A percentile compares a stretch with the other conserved stretches of the same genome.
Evolutionary conservation across 2,329 filamentous ascomycete genomes (phyloP).

Genomic region (Phaeosphaeriaceae sp.): DNA sequence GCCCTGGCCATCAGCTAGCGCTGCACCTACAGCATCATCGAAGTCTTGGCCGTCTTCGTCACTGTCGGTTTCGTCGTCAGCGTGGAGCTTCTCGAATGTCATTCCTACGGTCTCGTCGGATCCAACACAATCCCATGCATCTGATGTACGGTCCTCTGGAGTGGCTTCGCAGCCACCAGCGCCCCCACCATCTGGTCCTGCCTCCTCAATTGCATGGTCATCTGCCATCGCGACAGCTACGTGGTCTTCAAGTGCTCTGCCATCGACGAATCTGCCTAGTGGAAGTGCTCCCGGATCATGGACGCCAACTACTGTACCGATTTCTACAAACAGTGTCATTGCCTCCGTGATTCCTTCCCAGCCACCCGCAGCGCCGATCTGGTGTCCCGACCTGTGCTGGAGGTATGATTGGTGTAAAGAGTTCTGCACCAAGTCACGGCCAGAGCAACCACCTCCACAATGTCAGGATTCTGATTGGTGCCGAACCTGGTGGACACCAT

Average conservation of each 20-base stretch:
- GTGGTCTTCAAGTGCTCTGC: not conserved
- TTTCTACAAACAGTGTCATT: not conserved
- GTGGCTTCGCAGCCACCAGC: not conserved
- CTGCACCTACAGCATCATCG: not conserved
- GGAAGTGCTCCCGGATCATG: not conserved
- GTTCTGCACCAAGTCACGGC: conserved; percentile 4
- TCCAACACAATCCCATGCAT: too few species aligned
- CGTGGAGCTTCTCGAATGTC: not conserved
- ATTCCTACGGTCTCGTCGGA: not conserved
- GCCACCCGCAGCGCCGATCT: not conserved
- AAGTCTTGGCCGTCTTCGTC: not conserved
- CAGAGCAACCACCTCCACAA: conserved; percentile 6
- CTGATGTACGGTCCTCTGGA: not conserved
- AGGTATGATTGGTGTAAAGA: conserved; percentile 3
- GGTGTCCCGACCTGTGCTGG: conserved; percentile 9
- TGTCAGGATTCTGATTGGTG: conserved; percentile 18
- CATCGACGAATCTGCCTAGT: not conserved
- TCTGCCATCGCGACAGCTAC: not conserved
- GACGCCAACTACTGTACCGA: not conserved
- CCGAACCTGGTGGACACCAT: not conserved
- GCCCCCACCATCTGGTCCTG: not conserved
- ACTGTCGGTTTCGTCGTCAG: not conserved
- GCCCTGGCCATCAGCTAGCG: not conserved
- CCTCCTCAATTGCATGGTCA: not conserved
- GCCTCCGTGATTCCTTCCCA: not conserved